Base-by-base conservation (phyloP, 2,329 filamentous ascomycete genomes). In the Tolypocladium amazonense region DNA sequence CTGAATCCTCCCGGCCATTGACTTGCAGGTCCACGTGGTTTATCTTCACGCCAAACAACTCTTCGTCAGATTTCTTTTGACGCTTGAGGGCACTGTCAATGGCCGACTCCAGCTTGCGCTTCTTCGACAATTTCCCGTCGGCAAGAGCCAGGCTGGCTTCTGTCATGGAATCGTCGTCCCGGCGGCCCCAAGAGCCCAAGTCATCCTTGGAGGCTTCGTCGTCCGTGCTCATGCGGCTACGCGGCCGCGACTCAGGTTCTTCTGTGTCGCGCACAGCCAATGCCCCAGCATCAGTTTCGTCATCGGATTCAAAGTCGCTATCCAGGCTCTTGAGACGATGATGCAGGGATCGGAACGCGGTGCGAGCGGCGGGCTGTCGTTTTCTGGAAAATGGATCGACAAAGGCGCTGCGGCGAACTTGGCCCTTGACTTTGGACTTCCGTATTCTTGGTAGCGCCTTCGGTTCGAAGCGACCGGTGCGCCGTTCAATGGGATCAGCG, bases 221-320 rank as follows among this genome's bases (percentile, higher is more conserved):
- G 61, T 87, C 84, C 1, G 81, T 81, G 68, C 81, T 85, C 79
- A 86, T 82, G 50, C 88, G 90, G 72, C 90, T 96, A 53, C 87
- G 85, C 56, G 88, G 88, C 50, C 88, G 84, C 63, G 90, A 96
- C 62, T 94, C 92, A 39, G 86, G 86, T 64, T 94, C 92, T 70
- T 96, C 92, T 0, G 90, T 95, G 70, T 92, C 91, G 54, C 87
- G 81, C 15, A 83, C 84, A 15, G 88, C 85, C 37, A 73, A 60
- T 39, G 76, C 76, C 45, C 77, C 75, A 55, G 83, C 83, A 63
- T 84, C 82, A 1, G 73, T 77, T 59, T 97, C 92, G 65, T 95
- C 92, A 64, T 96, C 92, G 0, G 91, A 95, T 71, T 97, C 90
- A n/a, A 88, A 89, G 82, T 77, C 82, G 88, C 70, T 83, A 76